Evolutionary conservation across 768 basidiomycete species (phyloP).

Genomic region (Tylopilus cervinicoccineus): DNA sequence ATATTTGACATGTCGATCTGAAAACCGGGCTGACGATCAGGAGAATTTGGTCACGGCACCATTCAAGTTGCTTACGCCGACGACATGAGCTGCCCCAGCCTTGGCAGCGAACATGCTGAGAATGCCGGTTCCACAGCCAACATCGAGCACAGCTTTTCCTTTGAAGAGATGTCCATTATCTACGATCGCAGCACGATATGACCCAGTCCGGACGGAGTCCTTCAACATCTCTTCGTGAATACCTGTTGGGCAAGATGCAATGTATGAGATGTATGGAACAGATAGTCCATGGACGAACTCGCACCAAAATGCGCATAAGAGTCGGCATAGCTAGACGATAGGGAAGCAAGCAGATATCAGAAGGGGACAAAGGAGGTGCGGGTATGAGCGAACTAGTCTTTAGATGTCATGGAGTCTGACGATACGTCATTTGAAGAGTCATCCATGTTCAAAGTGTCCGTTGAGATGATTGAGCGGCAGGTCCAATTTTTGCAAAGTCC

Average conservation of each 20-base stretch:
- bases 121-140: conserved; percentile 98
- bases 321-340: conserved; percentile 77
- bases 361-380: conserved; percentile 27
- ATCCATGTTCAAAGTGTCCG: conserved; percentile 21
- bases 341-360: conserved; percentile 36
- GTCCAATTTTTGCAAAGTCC: background rate
- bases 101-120: conserved; percentile 97
- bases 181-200: conserved; percentile 92
- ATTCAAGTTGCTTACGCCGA: conserved; percentile 59
- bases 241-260: conserved; percentile 42
- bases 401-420: conserved; percentile 68
- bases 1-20: conserved; percentile 99
- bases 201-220: conserved; percentile 90
- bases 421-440: conserved; percentile 24
- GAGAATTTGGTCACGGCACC: background rate
- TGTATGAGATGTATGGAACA: conserved; percentile 3
- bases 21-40: conserved; percentile 12
- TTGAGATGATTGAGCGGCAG: conserved; percentile 1
- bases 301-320: conserved; percentile 94
- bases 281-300: conserved; percentile 17
- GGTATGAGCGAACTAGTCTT: conserved; percentile 73
- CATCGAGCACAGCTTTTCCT: conserved; percentile 95
- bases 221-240: conserved; percentile 99
- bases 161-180: conserved; percentile 95
- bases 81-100: conserved; percentile 91